Evolutionary conservation across 1,284 basidiomycete species (phyloP).

Genomic region (Singerocomus rubriflavus): DNA sequence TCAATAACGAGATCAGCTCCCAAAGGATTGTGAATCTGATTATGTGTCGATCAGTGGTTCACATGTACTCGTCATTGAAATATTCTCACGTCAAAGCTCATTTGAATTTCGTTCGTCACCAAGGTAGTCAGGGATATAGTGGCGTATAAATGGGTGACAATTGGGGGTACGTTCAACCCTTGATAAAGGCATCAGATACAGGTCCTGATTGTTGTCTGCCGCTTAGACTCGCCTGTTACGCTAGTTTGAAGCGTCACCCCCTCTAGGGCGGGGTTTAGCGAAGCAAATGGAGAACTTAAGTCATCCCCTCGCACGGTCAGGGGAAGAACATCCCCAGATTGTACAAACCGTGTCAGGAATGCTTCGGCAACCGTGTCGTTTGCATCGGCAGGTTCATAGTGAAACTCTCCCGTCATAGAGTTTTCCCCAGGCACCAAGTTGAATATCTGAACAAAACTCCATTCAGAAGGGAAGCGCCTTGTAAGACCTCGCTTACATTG

Average conservation of each 20-base stretch:
- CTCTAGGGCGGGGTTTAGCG: constrained; percentile 56
- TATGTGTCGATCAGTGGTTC: background rate
- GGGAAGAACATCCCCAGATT: constrained; percentile 43
- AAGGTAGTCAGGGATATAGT: constrained; percentile 50
- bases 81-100: constrained; percentile 52
- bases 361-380: constrained; percentile 61
- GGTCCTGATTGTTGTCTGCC: background rate
- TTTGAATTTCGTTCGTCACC: constrained; percentile 46
- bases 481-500: constrained; percentile 39
- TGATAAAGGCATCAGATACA: constrained; percentile 11
- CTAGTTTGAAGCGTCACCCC: constrained; percentile 51
- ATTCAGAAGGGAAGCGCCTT: background rate
- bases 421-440: constrained; percentile 62
- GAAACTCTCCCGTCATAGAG: constrained; percentile 56
- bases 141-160: constrained; percentile 46
- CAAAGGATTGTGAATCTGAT: constrained; percentile 55
- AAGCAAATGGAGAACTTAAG: constrained; percentile 60
- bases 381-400: constrained; percentile 60
- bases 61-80: background rate
- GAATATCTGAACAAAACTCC: constrained; percentile 42
- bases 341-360: constrained; percentile 57
- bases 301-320: constrained; percentile 59
- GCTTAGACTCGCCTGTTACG: constrained; percentile 41
- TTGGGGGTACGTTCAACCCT: constrained; percentile 43
- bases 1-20: constrained; percentile 53